These are phyloP conservation scores for Ananas comosus DNA, from an alignment of 176 grass and related monocot genomes.

Conservation along the genomic window DNA sequence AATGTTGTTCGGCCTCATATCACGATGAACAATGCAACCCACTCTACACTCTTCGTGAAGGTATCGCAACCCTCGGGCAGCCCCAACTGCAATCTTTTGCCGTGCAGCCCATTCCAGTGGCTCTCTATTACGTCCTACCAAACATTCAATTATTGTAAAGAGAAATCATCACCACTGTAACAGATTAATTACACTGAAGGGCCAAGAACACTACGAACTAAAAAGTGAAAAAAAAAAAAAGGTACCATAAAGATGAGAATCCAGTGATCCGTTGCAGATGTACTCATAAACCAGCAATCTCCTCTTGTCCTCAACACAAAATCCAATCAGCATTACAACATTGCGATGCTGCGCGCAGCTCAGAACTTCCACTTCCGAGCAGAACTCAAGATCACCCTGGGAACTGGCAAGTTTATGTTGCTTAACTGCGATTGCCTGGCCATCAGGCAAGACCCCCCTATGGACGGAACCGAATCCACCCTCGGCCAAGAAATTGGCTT, in stretches of 20 bases:
- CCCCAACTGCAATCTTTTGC: conserved; percentile 98
- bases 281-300: conserved; percentile 97
- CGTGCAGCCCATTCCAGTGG: conserved; percentile 77
- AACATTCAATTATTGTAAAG: conserved; percentile 3
- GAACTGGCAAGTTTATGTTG: conserved; percentile 97
- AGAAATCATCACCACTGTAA: not conserved
- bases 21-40: conserved; percentile 96
- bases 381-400: conserved; percentile 94
- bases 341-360: conserved; percentile 98
- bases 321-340: conserved; percentile 98
- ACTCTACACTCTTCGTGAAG: conserved; percentile 98
- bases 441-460: conserved; percentile 81
- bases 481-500: conserved; percentile 97
- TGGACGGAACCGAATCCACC: conserved; percentile 99
- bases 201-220: not conserved
- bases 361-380: conserved; percentile 96
- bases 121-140: conserved; percentile 63
- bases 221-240: not conserved
- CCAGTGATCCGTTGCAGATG: conserved; percentile 97
- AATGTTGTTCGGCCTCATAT: conserved; percentile 98
- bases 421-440: conserved; percentile 94
- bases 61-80: conserved; percentile 89
- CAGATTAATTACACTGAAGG: not conserved
- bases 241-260: conserved; percentile 97
- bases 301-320: conserved; percentile 94